phyloP scores from a whole-genome alignment of 441 rosid species.

The Gossypium laxum region DNA sequence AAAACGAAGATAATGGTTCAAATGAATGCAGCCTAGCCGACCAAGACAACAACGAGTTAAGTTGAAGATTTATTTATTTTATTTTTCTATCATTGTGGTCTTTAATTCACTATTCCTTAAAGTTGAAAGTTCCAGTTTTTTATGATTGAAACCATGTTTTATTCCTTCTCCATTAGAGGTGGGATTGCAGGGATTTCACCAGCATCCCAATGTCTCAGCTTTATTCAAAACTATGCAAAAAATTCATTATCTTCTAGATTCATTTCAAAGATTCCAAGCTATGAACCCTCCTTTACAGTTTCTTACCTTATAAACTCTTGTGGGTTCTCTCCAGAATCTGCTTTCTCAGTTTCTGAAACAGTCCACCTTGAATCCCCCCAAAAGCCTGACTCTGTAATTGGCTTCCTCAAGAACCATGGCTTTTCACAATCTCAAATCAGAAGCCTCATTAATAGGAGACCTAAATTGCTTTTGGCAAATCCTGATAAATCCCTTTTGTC shows the following conservation, averaged over 20 bases:
- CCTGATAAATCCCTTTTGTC: neutral
- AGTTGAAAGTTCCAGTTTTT: neutral
- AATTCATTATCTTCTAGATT: neutral
- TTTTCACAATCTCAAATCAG: conserved; percentile 2
- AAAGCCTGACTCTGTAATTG: neutral
- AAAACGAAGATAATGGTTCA: neutral
- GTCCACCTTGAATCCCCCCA: neutral
- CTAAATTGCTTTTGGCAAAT: neutral
- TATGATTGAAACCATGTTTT: neutral
- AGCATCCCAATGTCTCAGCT: neutral
- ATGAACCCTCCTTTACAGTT: neutral
- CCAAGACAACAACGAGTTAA: neutral
- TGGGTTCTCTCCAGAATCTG: conserved; percentile 2
- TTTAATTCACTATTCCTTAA: neutral
- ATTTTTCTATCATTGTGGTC: neutral
- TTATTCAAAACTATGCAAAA: neutral
- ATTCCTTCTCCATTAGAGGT: neutral
- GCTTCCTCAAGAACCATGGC: conserved; percentile 2
- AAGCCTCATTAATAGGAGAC: neutral
- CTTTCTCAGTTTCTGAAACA: neutral
- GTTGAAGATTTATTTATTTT: neutral
- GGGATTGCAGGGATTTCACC: neutral
- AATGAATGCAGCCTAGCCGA: neutral
- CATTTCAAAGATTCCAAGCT: neutral
- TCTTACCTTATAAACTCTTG: conserved; percentile 1